These are phyloP conservation scores for Colletotrichum coccodes DNA, from an alignment of 2,329 filamentous ascomycete genomes.

Conservation along the genomic window DNA sequence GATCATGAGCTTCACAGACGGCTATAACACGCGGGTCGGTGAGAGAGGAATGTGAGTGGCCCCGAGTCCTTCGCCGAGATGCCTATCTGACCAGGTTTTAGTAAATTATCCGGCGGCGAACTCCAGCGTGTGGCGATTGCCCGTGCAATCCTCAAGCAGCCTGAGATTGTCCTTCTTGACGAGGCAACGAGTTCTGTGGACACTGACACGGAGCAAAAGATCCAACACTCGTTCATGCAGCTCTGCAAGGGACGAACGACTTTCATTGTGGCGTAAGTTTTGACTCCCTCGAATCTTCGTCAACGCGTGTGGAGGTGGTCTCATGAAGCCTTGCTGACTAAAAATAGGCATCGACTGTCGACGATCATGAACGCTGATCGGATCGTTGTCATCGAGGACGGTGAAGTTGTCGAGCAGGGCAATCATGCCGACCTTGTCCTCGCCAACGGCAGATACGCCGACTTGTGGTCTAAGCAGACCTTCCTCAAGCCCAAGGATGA, in stretches of 20 bases:
- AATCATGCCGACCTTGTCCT: conserved; percentile 68
- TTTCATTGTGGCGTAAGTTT: conserved; percentile 71
- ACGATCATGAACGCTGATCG: conserved; percentile 77
- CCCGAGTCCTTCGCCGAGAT: not conserved
- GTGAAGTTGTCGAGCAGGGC: conserved; percentile 72
- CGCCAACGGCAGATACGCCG: conserved; percentile 69
- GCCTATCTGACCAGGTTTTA: conserved; percentile 39
- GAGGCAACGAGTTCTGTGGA: conserved; percentile 84
- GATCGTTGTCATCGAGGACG: conserved; percentile 73
- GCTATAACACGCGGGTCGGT: conserved; percentile 61
- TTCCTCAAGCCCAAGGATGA: conserved; percentile 61
- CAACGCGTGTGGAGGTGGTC: too few species aligned
- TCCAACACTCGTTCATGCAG: conserved; percentile 68
- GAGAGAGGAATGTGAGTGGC: conserved; percentile 58
- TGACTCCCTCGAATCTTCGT: not conserved
- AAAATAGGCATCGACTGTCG: conserved; percentile 70
- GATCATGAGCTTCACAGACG: conserved; percentile 63
- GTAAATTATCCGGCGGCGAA: conserved; percentile 73
- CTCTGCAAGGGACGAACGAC: conserved; percentile 72
- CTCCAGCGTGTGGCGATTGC: conserved; percentile 75
- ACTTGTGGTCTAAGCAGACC: conserved; percentile 73
- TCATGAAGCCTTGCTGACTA: not conserved
- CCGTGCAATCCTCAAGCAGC: conserved; percentile 77
- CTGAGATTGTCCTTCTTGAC: conserved; percentile 80
- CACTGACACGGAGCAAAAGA: conserved; percentile 74